Evolutionary conservation across 2,329 filamentous ascomycete species (phyloP), one percentile per base, ranked within the genome.

Genomic region (Beauveria rudraprayagi): DNA sequence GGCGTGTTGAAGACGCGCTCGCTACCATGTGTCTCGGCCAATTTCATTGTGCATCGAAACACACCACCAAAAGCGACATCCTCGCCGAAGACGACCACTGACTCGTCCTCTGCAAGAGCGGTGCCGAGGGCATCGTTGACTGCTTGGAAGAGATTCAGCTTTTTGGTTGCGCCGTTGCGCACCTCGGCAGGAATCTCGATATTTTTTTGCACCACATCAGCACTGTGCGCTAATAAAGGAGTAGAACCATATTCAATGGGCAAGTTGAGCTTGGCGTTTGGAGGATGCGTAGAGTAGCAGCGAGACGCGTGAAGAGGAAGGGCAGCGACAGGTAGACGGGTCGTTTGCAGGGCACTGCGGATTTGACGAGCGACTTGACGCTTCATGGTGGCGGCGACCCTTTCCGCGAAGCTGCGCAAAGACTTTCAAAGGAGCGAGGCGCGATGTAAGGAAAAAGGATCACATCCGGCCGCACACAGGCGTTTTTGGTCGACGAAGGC

Each of bases 21-120:
- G 2, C 85, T 82, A 9, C 94, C 94, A 72, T 94, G 96, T 61
- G 91, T 91, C 64, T 92, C 89, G 37, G 91, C 86, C 17, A 99
- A 81, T 67, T 92, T 91, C 86, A 94, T 93, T 37, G 91, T 93
- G 75, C 92, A 97, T 61, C 94, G 84, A 71, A 99, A 99, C 17
- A 99, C 94, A 59, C 94, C 94, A 47, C 94, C 94, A 65, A 99
- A 99, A 16, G 94, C 91, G 8, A 99, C 92, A 71, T 99, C 94
- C 75, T 99, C 94, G 47, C 94, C 94, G 69, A 99, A 99, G 10
- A 99, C 82, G 61, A 97, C 78, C 24, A 96, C 91, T 19, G 88
- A 86, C 65, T 96, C 91, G 68, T 97, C 92, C 41, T 88, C 84
- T 17, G 88, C 84, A 30, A 99, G 81, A 26, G 93, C 91, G 62